Base-by-base conservation (phyloP, 1,284 basidiomycete genomes). In the Takashimella tepidaria region DNA sequence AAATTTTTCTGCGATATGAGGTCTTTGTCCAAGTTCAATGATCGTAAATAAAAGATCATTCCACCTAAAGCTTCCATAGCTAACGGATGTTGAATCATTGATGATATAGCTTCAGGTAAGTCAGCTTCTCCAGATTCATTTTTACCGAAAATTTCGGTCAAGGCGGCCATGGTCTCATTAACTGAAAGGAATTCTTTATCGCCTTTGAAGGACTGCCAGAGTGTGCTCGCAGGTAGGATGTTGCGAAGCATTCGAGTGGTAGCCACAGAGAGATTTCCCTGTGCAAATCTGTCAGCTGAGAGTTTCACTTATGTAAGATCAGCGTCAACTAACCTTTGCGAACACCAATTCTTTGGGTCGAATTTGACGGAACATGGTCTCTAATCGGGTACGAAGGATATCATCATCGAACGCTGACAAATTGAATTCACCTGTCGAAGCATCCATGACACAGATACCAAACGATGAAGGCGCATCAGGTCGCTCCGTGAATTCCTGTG, bases 351-450 rank as follows among this genome's bases (percentile, higher is more conserved):
- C 96, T 74, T 97, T 97, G 1, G 92, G 90, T 48, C 92, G 81
- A 51, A 98, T 79, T 68, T 97, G 93, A 55, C 95, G 82, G 76
- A 98, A 84, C 68, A 97, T 78, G 0, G 96, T 99, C 77, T 98
- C 95, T 58, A 99, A 78, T 65, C 86, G 87, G 3, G 95, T 98
- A 41, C 92, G 83, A 64, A 88, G 92, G 13, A 89, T 81, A 70
- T 98, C 96, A 66, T 99, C 96, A 54, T 88, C 83, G 69, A 98
- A 97, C 1, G 83, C 80, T 51, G 89, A 88, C 64, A 98, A 73
- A 64, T 92, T 88, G 79, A 99, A 98, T 72, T 97, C 89, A 56
- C 92, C 95, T 0, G 96, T 98, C 5, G 93, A 83, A 55, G 92
- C 93, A 71, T 99, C 96, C 63, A 98, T 77, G n/a, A 93, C 85